Evolutionary conservation across 2,329 filamentous ascomycete species (phyloP), one percentile per base, ranked within the genome.

Genomic region (Trichoderma breve): DNA sequence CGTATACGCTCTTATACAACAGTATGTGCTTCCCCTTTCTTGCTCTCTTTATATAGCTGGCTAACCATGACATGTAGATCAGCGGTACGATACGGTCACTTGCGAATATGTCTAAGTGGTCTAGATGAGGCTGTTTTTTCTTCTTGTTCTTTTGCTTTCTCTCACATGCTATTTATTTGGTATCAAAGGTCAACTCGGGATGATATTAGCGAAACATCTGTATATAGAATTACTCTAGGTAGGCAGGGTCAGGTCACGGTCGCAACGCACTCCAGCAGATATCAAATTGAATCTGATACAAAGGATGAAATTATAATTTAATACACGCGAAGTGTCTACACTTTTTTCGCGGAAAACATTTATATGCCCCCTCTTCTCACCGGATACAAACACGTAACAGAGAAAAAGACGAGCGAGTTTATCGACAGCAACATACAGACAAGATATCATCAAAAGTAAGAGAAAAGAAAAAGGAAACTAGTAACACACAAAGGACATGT

Each of bases 1-100:
- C 80, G 30, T 85, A 85, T 73, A 84, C 83, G 5, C 76, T 85
- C 36, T 76, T 85, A 8, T 81, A 83, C 71, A 81, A 84, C 65
- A 79, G 83, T 83, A 75, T 74, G 82, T 67, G 9, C 4, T 11
- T 12, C 6, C n/a, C 32, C 8, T 61, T 61, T 24, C 18, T 14
- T 28, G 14, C 43, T 65, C 14, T n/a, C 21, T 39, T 76, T 80
- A 18, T n/a, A 24, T 18, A 39, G 36, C 1, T 15, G 28, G 11
- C 21, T 68, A 39, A 70, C 66, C 32, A 47, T 28, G 39, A 24
- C n/a, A 51, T 30, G 58, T 53, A 83, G 81, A 78, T 66, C 78
- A 81, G 67, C 77, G 82, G 71, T 84, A 84, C 73, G 79, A 81
- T 64, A 81, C 82, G 0, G 82, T 85, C 30, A 82, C 79, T 24